Percentiles rank a stretch among this genome's conserved stretches.
phyloP scores from a whole-genome alignment of 352 stramenopile species.

The Globisporangium echinulatum region DNA sequence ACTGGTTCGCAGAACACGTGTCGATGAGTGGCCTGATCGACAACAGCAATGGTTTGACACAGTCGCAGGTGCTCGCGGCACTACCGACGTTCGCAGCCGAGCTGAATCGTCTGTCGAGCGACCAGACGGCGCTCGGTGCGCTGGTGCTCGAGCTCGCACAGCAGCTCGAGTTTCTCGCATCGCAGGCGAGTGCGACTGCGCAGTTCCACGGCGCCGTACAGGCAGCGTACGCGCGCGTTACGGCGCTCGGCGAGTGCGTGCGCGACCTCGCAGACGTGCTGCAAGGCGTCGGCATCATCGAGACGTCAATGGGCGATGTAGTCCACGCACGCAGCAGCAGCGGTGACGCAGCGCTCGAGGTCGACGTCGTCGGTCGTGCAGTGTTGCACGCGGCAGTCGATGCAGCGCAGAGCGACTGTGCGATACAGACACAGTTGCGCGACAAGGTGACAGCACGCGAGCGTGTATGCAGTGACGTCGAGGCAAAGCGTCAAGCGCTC shows the following conservation, averaged over 20 bases:
- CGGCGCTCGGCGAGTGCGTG: slow-evolving; percentile 29
- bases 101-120: slow-evolving; percentile 27
- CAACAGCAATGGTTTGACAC: slow-evolving; percentile 2
- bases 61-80: slow-evolving; percentile 29
- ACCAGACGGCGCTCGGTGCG: slow-evolving; percentile 27
- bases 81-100: slow-evolving; percentile 32
- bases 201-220: slow-evolving; percentile 30
- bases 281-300: slow-evolving; percentile 39
- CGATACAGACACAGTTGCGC: slow-evolving; percentile 1
- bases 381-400: slow-evolving; percentile 22
- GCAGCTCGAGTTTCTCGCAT: slow-evolving; percentile 44
- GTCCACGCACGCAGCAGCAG: slow-evolving; percentile 3
- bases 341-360: slow-evolving; percentile 24
- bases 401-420: slow-evolving; percentile 10
- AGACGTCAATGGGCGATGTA: slow-evolving; percentile 30
- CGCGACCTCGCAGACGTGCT: slow-evolving; percentile 41
- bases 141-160: slow-evolving; percentile 39
- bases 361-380: slow-evolving; percentile 29
- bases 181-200: slow-evolving; percentile 14
- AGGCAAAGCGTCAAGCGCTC: slow-evolving; percentile 6
- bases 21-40: slow-evolving; percentile 8
- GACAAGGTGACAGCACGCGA: slow-evolving; percentile 2
- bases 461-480: slow-evolving; percentile 12
- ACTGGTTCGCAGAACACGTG: slow-evolving; percentile 21
- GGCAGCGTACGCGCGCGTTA: slow-evolving; percentile 25